Base-by-base conservation (phyloP, 2,329 filamentous ascomycete species). In the Talaromyces sp. region DNA sequence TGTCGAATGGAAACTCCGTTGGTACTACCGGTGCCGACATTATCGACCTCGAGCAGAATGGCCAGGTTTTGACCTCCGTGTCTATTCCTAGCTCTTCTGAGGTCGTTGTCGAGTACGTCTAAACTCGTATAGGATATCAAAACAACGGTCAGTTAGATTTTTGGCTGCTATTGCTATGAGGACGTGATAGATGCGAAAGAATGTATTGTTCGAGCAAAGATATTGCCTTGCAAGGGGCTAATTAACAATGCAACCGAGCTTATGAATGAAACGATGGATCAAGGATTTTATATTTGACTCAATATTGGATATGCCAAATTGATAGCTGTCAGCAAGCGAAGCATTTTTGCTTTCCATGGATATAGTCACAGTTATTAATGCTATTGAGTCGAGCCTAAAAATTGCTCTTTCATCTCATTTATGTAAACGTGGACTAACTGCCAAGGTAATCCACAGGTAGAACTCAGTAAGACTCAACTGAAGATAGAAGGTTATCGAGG, bases 11-110 rank as follows among this genome's bases (percentile, higher is more conserved):
- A 5, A 57, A 35, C 8, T 67, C 64, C 6, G 71, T 71, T 65
- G 76, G 75, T 19, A 72, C 78, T 9, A 70, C 72, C 1, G 77
- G 77, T 35, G 78, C 77, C 13, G 75, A 73, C 7, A 76, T 84
- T 66, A 71, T 84, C 61, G 81, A 84, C 61, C 78, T 85, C 61
- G 71, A 81, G 73, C 81, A 84, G 73, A 75, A 73, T 61, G 70
- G 71, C 66, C 65, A 75, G 62, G 71, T 81, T 7, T 63, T 74
- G 59, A 75, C 76, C 2, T 58, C 73, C n/a, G 73, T 74, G 5
- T 61, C 70, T 3, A 60, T 74, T 11, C 25, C 66, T 8, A 72
- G 73, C 27, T 68, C 74, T 33, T 68, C 66, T 3, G 67, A 72
- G 54, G 69, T 78, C 37, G 66, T 61, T 39, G 73, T 78, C 3